phyloP scores from a whole-genome alignment of 768 basidiomycete species.

The Amanita polypyramis region DNA sequence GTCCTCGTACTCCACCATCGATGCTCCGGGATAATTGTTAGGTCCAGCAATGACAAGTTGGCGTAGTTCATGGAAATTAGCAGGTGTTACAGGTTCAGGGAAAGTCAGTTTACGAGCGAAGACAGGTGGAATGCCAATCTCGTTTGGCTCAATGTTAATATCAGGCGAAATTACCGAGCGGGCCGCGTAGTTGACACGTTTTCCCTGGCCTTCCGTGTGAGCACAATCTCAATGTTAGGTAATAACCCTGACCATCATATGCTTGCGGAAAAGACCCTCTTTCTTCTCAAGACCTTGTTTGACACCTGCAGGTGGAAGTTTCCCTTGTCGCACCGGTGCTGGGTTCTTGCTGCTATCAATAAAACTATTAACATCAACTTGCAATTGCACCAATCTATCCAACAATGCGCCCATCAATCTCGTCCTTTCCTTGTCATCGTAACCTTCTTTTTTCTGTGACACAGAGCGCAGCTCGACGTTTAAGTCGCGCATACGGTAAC shows the following conservation, averaged over 20 bases:
- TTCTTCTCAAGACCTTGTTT: constrained; percentile 99
- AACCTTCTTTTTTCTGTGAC: constrained; percentile 44
- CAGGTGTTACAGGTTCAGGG: constrained; percentile 91
- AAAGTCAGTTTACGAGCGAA: constrained; percentile 96
- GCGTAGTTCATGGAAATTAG: constrained; percentile 82
- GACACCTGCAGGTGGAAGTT: constrained; percentile 84
- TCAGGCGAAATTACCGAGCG: constrained; percentile 99
- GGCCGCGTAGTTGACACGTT: constrained; percentile 98
- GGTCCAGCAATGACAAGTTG: constrained; percentile 89
- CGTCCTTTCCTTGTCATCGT: constrained; percentile 40
- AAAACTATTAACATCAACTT: constrained; percentile 92
- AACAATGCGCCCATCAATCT: constrained; percentile 59
- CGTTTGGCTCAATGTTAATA: constrained; percentile 97
- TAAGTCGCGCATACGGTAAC: constrained; percentile 69
- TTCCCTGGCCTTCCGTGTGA: constrained; percentile 53
- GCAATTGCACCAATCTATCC: constrained; percentile 79
- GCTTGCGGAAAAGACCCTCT: constrained; percentile 93
- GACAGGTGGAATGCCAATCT: constrained; percentile 96
- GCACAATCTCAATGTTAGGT: background rate
- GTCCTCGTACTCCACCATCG: constrained; percentile 92
- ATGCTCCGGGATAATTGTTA: constrained; percentile 82
- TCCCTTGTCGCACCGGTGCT: constrained; percentile 71
- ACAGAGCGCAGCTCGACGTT: constrained; percentile 55
- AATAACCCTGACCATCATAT: constrained; percentile 83
- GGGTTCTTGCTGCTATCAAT: constrained; percentile 97